Base-by-base conservation (phyloP, 192 early-diverging fungal species). In the Umbelopsis ramanniana region DNA sequence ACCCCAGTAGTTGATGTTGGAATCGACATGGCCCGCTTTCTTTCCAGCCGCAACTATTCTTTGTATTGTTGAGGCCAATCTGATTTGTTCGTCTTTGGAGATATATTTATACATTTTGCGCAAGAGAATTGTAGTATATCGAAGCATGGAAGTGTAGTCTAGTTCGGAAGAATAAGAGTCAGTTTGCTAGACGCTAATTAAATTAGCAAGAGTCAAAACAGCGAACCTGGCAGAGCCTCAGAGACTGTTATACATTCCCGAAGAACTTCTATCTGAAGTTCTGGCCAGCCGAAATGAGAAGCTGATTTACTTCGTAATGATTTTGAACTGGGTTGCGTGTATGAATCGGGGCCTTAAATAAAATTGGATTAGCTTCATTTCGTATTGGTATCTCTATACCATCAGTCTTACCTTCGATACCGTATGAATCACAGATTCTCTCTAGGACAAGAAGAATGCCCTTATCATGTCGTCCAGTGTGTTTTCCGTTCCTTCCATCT, bases 261-360 rank as follows among this genome's bases (percentile, higher is more conserved):
- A 21, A 95, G 69, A 12, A 91, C 84, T 74, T 90, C 89, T 50
- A 95, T 91, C 74, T 93, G 93, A 35, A 95, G 73, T 35, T 85
- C 84, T 29, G 93, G 89, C 93, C 93, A 95, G 3, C 94, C 94
- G 76, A 80, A 86, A 7, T 81, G 48, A 15, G 37, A 23, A 77
- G 23, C n/a, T 74, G 53, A 21, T 50, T 55, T 52, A 43, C 43
- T 38, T 78, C 70, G 47, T n/a, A 24, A 5, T 21, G 15, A n/a
- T 50, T 50, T 4, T n/a, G 19, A 8, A 6, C 19, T 21, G n/a
- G 48, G 19, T 50, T 21, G 48, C 0, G 19, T 21, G n/a, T 21
- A 15, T 15, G 48, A 17, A 6, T 50, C n/a, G 5, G 48, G 17
- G 3, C 11, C 48, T 50, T 10, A 12, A 5, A 50, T n/a, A 1